These are phyloP conservation scores for Trebouxia sp. DNA, from an alignment of 139 green algal genomes.

Conservation along the genomic window DNA sequence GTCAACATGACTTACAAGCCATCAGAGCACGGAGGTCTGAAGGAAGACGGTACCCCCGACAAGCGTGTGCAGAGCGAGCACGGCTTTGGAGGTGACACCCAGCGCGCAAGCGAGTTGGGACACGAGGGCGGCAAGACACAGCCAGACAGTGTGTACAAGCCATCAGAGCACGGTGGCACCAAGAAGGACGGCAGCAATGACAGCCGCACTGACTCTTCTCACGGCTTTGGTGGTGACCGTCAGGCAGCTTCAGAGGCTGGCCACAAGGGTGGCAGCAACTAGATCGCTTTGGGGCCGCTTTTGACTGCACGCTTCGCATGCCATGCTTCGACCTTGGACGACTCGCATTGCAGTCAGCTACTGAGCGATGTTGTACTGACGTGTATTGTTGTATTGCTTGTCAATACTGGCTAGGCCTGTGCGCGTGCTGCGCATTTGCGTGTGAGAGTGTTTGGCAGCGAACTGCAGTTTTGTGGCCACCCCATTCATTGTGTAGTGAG, in stretches of 20 bases:
- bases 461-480: too few species aligned
- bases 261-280: constrained; percentile 15
- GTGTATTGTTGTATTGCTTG: too few species aligned
- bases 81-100: constrained; percentile 5
- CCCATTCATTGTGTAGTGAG: too few species aligned
- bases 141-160: constrained; percentile 5
- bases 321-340: background rate
- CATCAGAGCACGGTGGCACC: background rate
- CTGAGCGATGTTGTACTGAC: too few species aligned
- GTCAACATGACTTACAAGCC: constrained; percentile 19
- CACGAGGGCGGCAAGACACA: background rate
- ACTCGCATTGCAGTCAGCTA: background rate
- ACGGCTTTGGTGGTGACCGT: constrained; percentile 10
- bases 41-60: constrained; percentile 3
- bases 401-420: too few species aligned
- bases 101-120: background rate
- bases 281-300: background rate
- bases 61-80: background rate
- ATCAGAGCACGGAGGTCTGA: constrained; percentile 12
- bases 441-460: too few species aligned
- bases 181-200: constrained; percentile 13
- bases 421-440: too few species aligned
- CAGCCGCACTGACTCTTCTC: background rate
- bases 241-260: background rate
- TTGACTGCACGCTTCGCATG: background rate